Evolutionary conservation across 2,329 filamentous ascomycete genomes (phyloP), one percentile per base, ranked within the genome.

Genomic region (Tolypocladium paradoxum): DNA sequence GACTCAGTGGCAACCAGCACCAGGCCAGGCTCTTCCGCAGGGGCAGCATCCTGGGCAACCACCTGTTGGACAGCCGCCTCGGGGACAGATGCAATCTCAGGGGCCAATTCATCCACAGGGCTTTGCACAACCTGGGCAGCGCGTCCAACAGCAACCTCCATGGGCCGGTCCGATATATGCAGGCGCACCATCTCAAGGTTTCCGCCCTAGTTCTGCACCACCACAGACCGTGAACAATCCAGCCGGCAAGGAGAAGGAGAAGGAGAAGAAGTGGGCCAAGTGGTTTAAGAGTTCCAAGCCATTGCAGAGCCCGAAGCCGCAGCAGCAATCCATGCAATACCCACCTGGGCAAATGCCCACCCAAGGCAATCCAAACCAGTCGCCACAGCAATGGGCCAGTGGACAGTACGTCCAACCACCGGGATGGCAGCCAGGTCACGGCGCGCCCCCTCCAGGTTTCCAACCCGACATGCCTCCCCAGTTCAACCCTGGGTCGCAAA

Each of bases 181-280:
- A 18, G 9, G 27, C 43, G 18, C 18, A 18, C 5, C 18, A 18
- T 27, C 43, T 12, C 43, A 47, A 20, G 27, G 2, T 7, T 20
- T 8, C 29, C 27, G 12, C 2, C n/a, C 36, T 22, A 20, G 43
- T 16, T 27, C 45, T 1, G 4, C 36, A 4, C 46, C 37, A 11
- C 36, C 22, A 4, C 54, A 55, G 22, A 51, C 31, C 6, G 33
- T 49, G 1, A 43, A 45, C 47, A 48, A 40, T 20, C 35, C 54
- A 12, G 29, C 45, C 14, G 48, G 27, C n/a, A 59, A 57, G 36
- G 60, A 60, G 6, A 64, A 63, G 36, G 60, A 60, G 6, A 64
- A 63, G 36, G 60, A 61, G 7, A 64, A 60, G 50, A 61, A 57
- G 35, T 65, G 63, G 62, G 56, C 60, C n/a, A 64, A 61, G 31